Evolutionary conservation across 768 basidiomycete genomes (phyloP), one percentile per base, ranked within the genome.

Genomic region (Pulveroboletus sp.): DNA sequence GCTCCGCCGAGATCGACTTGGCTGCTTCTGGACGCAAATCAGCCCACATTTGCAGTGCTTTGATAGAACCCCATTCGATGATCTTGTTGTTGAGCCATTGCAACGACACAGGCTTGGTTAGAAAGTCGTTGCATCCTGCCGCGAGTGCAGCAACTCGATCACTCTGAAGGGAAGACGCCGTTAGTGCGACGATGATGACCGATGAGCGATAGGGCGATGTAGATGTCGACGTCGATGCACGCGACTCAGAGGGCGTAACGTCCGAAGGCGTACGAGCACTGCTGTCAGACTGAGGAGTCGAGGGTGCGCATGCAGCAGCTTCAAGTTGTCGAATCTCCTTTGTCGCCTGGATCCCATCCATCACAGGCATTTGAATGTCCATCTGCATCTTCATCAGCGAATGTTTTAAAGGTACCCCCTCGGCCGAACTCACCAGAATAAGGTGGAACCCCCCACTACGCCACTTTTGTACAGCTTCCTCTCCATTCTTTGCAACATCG

Each of bases 311-410:
- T 38, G 83, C 80, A 40, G 79, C 73, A 43, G 82, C 86, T 64
- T 98, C 95, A 36, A 94, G 68, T 46, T 83, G 80, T 44, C 96
- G 79, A 50, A 99, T 99, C 67, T 94, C 90, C 60, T 93, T 93
- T 4, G 96, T 99, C 7, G 96, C 96, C 64, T 91, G 83, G 42
- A 98, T 96, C 29, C 96, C 96, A 68, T 95, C 92, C 89, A 96
- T 98, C 58, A 98, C 85, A 9, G 96, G 96, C 82, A 99, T 93
- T 70, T 98, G 95, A 46, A 99, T 98, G 73, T 99, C 96, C 96
- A 99, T 99, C 95, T 97, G 57, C 4, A 51, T 24, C 29, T 32
- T 44, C 40, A n/a, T 67, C 31, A 64, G 49, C 53, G 29, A 30
- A 48, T 32, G 6, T 12, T 12, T 14, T 22, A 32, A 30, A 20